Evolutionary conservation across 495 filamentous ascomycete genomes (phyloP), one percentile per base, ranked within the genome.

Genomic region (Penicillium cataractarum): DNA sequence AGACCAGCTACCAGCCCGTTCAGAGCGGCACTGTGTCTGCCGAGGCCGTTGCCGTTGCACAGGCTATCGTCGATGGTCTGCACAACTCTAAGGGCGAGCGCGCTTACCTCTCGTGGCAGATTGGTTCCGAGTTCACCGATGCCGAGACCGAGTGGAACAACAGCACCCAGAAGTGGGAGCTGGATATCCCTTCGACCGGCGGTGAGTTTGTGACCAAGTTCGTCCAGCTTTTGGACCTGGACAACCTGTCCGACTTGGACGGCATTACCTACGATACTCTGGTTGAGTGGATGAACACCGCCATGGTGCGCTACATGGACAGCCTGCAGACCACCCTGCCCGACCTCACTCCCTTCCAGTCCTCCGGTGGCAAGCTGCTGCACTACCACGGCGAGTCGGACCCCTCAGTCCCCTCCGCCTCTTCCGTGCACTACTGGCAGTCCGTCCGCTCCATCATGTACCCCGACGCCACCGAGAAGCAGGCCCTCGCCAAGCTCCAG

Each of bases 331-430:
- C 79, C 6, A 82, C 71, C 9, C 76, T 76, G 68, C 79, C 81
- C 15, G 81, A 84, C 55, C 65, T 84, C 0, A 71, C 64, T 1
- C 55, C 70, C 3, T 83, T 79, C 61, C 73, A 78, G 27, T 35
- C 68, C 7, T 64, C 73, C 1, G 82, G 82, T n/a, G 78, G 80
- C 21, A 86, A 86, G 66, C 54, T 76, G 4, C 58, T 86, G 15
- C 80, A 80, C 64, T 79, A 76, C 63, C 83, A 86, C 65, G 83
- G 84, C 15, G 83, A 85, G 67, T 74, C 78, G 0, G 83, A 85
- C 65, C 68, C 71, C 42, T 69, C 66, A 33, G 76, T 86, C 58
- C 82, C 83, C 17, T 68, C 82, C 7, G 80, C 64, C 35, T 80
- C 77, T 3, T 84, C 82, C 0, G 73, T 82, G 12, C 76, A 77